These are phyloP conservation scores for Periconia digitata DNA, from an alignment of 2,329 filamentous ascomycete species.

Conservation along the genomic window DNA sequence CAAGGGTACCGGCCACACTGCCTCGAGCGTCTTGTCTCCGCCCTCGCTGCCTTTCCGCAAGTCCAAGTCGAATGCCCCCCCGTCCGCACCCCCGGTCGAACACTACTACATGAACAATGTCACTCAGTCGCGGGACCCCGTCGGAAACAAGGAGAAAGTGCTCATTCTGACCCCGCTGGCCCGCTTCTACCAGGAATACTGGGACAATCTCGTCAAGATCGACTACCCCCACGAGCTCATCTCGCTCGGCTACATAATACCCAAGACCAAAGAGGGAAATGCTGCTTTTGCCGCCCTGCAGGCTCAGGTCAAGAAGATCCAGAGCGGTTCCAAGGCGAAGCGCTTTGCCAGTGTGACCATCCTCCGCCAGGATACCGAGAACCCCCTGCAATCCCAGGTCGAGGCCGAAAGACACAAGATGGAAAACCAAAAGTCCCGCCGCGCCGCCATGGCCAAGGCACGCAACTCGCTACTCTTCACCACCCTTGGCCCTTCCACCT, in stretches of 20 bases:
- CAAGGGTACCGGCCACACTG: slow-evolving; percentile 56
- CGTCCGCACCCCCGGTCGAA: slow-evolving; percentile 78
- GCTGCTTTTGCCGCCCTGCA: slow-evolving; percentile 80
- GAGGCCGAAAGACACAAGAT: slow-evolving; percentile 92
- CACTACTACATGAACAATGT: slow-evolving; percentile 96
- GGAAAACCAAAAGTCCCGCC: slow-evolving; percentile 80
- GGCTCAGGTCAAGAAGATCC: slow-evolving; percentile 80
- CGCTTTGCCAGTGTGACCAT: slow-evolving; percentile 94
- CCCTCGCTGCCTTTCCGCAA: slow-evolving; percentile 76
- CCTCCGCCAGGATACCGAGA: slow-evolving; percentile 90
- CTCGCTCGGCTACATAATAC: slow-evolving; percentile 92
- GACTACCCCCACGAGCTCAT: slow-evolving; percentile 93
- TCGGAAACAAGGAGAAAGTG: slow-evolving; percentile 79
- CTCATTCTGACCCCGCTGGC: slow-evolving; percentile 92
- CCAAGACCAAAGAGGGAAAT: slow-evolving; percentile 91
- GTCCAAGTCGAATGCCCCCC: slow-evolving; percentile 54
- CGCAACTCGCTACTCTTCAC: slow-evolving; percentile 95
- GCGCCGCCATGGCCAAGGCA: slow-evolving; percentile 89
- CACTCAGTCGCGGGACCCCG: slow-evolving; percentile 75
- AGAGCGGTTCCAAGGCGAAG: slow-evolving; percentile 76
- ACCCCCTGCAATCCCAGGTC: slow-evolving; percentile 75
- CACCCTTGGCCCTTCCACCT: slow-evolving; percentile 84
- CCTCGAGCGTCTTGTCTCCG: slow-evolving; percentile 71
- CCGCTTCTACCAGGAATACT: slow-evolving; percentile 91
- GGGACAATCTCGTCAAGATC: slow-evolving; percentile 85